Conservation (phyloP, 495 filamentous ascomycete genomes). For the Ascodesmis nigricans region DNA sequence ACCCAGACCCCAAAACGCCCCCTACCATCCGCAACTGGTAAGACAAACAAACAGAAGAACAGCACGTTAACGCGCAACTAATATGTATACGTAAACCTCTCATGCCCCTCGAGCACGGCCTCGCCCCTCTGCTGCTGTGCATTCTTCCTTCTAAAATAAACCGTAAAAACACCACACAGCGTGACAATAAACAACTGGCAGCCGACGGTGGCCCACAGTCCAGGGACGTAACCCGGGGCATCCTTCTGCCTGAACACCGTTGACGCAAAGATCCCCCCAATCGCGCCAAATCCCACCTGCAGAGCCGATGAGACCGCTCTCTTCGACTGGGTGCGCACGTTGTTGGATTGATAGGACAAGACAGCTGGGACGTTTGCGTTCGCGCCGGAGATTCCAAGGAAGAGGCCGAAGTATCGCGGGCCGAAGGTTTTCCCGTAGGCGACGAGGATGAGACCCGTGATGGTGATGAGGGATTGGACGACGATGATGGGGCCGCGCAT, state of each 20-base stretch:
- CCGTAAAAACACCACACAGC: conserved; percentile 5
- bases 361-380: conserved; percentile 33
- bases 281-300: conserved; percentile 29
- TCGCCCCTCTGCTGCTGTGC: conserved; percentile 13
- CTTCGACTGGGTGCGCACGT: conserved; percentile 41
- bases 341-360: conserved; percentile 42
- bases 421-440: conserved; percentile 29
- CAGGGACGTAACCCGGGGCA: conserved; percentile 33
- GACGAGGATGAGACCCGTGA: conserved; percentile 32
- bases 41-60: too few species aligned
- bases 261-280: conserved; percentile 38
- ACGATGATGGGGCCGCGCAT: conserved; percentile 33
- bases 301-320: conserved; percentile 24
- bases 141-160: conserved; percentile 18
- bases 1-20: too few species aligned
- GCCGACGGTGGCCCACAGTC: conserved; percentile 26
- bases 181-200: conserved; percentile 10
- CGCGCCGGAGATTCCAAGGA: conserved; percentile 31
- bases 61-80: too few species aligned
- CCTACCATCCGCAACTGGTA: too few species aligned
- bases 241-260: conserved; percentile 34
- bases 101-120: conserved; percentile 12
- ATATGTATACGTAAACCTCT: conserved; percentile 17
- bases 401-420: conserved; percentile 35
- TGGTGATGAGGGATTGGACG: conserved; percentile 29